Evolutionary conservation across 441 rosid species (phyloP).

Genomic region (Gossypium davidsonii): DNA sequence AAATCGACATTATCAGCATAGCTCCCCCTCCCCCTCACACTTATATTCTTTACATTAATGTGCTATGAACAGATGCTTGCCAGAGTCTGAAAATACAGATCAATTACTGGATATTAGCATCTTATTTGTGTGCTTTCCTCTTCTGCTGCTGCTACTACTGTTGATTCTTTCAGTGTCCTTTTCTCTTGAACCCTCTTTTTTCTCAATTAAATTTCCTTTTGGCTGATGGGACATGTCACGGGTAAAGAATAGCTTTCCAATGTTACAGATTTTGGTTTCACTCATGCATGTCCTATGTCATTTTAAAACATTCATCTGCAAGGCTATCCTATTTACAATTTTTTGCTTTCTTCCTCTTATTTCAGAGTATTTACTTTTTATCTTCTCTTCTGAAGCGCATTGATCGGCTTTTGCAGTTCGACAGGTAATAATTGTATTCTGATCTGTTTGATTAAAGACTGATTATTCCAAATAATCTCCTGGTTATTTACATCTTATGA

Average conservation of each 20-base stretch:
- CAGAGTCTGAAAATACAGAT: neutral
- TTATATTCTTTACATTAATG: neutral
- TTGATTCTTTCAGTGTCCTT: neutral
- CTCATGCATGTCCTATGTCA: neutral
- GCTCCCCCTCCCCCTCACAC: neutral
- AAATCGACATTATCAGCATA: neutral
- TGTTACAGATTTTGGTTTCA: neutral
- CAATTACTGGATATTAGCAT: neutral
- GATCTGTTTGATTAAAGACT: neutral
- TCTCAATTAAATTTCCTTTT: neutral
- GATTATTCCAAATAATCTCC: slow-evolving; percentile 3
- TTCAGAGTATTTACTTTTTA: slow-evolving; percentile 70
- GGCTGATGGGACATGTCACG: neutral
- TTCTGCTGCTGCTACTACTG: neutral
- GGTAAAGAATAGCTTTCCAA: neutral
- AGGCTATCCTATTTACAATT: slow-evolving; percentile 15
- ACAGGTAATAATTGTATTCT: slow-evolving; percentile 60
- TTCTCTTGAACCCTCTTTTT: neutral
- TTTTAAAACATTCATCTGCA: slow-evolving; percentile 3
- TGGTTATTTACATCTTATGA: slow-evolving; percentile 19
- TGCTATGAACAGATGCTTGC: neutral
- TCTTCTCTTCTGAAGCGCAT: slow-evolving; percentile 92
- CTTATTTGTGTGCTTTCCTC: neutral
- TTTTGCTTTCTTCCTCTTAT: slow-evolving; percentile 24
- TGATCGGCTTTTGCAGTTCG: slow-evolving; percentile 86